Percentiles rank a stretch among this genome's conserved stretches.
Conservation (phyloP, 2,329 filamentous ascomycete species). For the Dothistroma pini region DNA sequence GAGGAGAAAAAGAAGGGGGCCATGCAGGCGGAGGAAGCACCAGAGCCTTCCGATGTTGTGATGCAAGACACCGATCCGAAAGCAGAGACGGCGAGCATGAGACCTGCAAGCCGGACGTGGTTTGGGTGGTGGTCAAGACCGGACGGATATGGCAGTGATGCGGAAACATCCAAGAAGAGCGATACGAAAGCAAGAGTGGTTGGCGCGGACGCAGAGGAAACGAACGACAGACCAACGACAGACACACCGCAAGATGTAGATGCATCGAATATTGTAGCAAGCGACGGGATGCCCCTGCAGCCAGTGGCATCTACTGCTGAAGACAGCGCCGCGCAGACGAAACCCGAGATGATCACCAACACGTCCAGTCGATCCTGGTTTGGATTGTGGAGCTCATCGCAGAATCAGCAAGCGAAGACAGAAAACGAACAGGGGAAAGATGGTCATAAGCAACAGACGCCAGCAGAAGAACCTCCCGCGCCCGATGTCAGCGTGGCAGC, state of each 20-base stretch:
- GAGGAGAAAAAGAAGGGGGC: constrained; percentile 18
- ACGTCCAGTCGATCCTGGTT: constrained; percentile 44
- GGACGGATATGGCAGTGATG: constrained; percentile 41
- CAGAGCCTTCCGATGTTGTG: constrained; percentile 43
- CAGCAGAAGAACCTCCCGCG: constrained; percentile 15
- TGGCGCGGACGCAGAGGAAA: constrained; percentile 34
- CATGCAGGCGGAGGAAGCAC: constrained; percentile 36
- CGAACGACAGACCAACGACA: constrained; percentile 42
- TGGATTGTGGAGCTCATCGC: constrained; percentile 47
- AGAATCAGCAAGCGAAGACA: constrained; percentile 38
- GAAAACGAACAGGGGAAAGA: constrained; percentile 24
- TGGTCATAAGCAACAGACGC: constrained; percentile 18
- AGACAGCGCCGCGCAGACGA: constrained; percentile 9
- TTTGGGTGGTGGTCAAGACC: constrained; percentile 51
- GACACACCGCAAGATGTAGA: constrained; percentile 26
- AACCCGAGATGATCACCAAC: constrained; percentile 25
- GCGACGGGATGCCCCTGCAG: constrained; percentile 1
- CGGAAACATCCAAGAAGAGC: constrained; percentile 33
- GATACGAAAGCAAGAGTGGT: constrained; percentile 27
- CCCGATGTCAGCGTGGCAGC: constrained; percentile 17
- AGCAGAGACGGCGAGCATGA: constrained; percentile 22
- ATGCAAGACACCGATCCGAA: constrained; percentile 24
- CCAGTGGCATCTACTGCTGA: not conserved
- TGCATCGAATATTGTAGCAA: not conserved
- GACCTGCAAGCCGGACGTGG: constrained; percentile 37